Conservation (phyloP, 805 yeast genomes). For the Blastobotrys mokoenaii region DNA sequence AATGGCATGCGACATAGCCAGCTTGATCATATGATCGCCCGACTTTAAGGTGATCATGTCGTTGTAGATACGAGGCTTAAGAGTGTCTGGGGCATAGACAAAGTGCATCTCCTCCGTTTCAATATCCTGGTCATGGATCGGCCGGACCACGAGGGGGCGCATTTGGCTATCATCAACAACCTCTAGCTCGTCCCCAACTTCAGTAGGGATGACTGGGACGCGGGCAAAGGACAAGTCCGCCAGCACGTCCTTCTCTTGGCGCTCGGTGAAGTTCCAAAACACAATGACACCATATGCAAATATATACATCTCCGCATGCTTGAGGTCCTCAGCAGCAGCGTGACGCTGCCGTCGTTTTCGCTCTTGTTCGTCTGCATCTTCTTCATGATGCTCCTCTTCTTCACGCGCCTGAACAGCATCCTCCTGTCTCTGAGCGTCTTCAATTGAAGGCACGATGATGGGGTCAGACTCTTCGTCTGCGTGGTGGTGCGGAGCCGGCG, state of each 20-base stretch:
- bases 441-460: no score
- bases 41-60: slow-evolving; percentile 88
- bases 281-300: slow-evolving; percentile 94
- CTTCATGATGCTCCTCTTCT: background rate
- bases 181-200: no score
- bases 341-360: no score
- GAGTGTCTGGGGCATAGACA: slow-evolving; percentile 45
- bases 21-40: slow-evolving; percentile 85
- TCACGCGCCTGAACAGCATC: background rate
- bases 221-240: slow-evolving; percentile 81
- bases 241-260: slow-evolving; percentile 84
- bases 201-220: slow-evolving; percentile 7
- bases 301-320: slow-evolving; percentile 73
- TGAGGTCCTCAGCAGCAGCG: slow-evolving; percentile 28
- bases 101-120: slow-evolving; percentile 86
- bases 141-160: slow-evolving; percentile 52
- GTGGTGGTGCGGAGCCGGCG: background rate
- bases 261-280: slow-evolving; percentile 92
- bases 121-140: slow-evolving; percentile 74
- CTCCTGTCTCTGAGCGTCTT: no score
- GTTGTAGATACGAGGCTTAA: slow-evolving; percentile 53
- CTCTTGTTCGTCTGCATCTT: slow-evolving; percentile 17
- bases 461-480: background rate
- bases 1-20: slow-evolving; percentile 91
- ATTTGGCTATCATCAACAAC: slow-evolving; percentile 9